A percentile compares a stretch with the other conserved stretches of the same genome.
Evolutionary conservation across 306 rosid genomes (phyloP).

Genomic region (Ochetophila trinervis): DNA sequence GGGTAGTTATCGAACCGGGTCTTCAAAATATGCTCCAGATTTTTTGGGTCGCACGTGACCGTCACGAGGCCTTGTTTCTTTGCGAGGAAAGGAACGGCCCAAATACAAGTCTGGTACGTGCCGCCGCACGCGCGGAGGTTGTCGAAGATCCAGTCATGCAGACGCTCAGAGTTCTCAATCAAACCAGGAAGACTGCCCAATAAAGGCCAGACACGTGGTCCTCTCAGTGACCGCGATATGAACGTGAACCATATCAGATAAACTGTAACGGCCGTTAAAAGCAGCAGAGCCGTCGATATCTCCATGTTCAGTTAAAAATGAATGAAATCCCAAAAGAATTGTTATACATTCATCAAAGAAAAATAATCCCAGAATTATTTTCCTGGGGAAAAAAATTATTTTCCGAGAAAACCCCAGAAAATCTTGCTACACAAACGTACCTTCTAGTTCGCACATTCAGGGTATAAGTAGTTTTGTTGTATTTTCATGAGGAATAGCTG

Average conservation of each 20-base stretch:
- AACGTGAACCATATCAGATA: constrained; percentile 79
- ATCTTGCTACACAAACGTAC: neutral
- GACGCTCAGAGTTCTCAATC: constrained; percentile 71
- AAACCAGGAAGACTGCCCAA: constrained; percentile 86
- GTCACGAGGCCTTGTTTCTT: constrained; percentile 93
- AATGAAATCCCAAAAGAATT: neutral
- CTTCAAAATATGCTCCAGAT: constrained; percentile 80
- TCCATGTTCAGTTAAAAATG: constrained; percentile 78
- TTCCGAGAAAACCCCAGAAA: neutral
- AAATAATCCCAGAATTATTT: no score
- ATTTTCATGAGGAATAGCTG: neutral
- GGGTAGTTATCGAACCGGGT: constrained; percentile 89
- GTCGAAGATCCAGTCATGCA: constrained; percentile 95
- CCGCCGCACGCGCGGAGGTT: constrained; percentile 91
- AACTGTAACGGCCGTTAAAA: constrained; percentile 68
- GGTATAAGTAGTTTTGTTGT: no score
- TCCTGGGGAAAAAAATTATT: neutral
- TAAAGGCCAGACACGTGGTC: constrained; percentile 90
- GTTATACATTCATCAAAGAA: no score
- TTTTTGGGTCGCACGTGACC: constrained; percentile 91
- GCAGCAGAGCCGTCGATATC: constrained; percentile 51
- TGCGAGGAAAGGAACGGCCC: constrained; percentile 83
- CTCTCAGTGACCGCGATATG: constrained; percentile 81
- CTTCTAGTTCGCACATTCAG: no score
- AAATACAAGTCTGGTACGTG: constrained; percentile 98